Percentiles rank a stretch among this genome's conserved stretches.
Evolutionary conservation across 202 grass and related monocot genomes (phyloP).

Genomic region (Setaria viridis): DNA sequence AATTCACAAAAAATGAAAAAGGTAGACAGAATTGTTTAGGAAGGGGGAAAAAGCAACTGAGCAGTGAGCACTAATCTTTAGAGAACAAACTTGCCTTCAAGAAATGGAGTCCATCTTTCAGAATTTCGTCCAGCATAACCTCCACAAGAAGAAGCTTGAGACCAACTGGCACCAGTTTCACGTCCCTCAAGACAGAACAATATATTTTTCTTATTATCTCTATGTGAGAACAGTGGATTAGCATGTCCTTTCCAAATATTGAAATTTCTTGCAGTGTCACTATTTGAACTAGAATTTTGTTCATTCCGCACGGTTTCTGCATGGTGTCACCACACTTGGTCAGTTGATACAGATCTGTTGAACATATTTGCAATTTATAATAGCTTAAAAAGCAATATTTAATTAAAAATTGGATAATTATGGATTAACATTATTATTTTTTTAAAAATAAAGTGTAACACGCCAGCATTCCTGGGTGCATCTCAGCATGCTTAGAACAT

Average conservation of each 20-base stretch:
- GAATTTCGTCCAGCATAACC: conserved; percentile 71
- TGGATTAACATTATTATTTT: not conserved
- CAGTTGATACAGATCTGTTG: conserved; percentile 31
- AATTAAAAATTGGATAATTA: not conserved
- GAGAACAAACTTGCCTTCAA: conserved; percentile 65
- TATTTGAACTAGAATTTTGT: conserved; percentile 64
- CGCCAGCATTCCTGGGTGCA: conserved; percentile 6
- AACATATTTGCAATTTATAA: conserved; percentile 35
- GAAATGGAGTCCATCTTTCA: conserved; percentile 87
- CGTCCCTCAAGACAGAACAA: conserved; percentile 76
- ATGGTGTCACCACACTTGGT: conserved; percentile 34
- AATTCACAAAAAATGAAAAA: conserved; percentile 36
- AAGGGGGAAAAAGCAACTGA: conserved; percentile 28
- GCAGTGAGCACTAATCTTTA: conserved; percentile 18
- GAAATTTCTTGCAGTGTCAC: conserved; percentile 52
- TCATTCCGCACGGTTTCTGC: conserved; percentile 55
- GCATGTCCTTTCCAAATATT: conserved; percentile 90
- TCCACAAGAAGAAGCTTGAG: conserved; percentile 55
- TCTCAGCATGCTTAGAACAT: conserved; percentile 30
- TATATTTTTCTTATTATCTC: conserved; percentile 74
- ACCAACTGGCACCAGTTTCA: conserved; percentile 84
- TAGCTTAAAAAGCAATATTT: not conserved
- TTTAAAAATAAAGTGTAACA: not conserved
- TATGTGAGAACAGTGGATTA: conserved; percentile 49
- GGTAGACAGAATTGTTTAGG: conserved; percentile 5